Percentiles rank a stretch among this genome's conserved stretches.
Evolutionary conservation across 2,329 filamentous ascomycete species (phyloP).

Genomic region (Penicillium sp.): DNA sequence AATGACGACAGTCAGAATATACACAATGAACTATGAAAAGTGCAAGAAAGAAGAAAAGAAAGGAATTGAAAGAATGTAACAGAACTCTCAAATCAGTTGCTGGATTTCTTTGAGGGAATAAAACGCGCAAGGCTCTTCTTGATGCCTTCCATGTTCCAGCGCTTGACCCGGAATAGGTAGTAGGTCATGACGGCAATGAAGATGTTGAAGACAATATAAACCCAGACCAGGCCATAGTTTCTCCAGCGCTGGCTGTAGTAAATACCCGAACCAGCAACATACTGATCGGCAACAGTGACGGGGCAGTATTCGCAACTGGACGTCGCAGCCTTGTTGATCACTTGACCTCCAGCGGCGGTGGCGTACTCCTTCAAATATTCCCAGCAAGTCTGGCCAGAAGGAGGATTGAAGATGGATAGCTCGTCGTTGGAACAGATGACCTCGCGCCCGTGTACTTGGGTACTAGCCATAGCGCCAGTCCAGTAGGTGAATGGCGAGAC

Average conservation of each 20-base stretch:
- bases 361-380: slow-evolving; percentile 61
- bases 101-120: slow-evolving; percentile 12
- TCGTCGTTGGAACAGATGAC: slow-evolving; percentile 71
- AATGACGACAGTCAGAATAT: neutral
- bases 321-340: slow-evolving; percentile 53
- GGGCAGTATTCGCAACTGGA: slow-evolving; percentile 54
- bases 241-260: slow-evolving; percentile 63
- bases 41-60: neutral
- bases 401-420: slow-evolving; percentile 64
- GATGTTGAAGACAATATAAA: slow-evolving; percentile 60
- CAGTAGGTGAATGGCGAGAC: slow-evolving; percentile 58
- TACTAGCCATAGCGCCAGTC: slow-evolving; percentile 65
- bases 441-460: slow-evolving; percentile 66
- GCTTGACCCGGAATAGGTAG: slow-evolving; percentile 39
- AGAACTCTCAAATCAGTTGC: neutral
- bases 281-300: slow-evolving; percentile 39
- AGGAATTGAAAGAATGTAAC: neutral
- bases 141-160: slow-evolving; percentile 20
- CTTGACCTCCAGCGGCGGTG: slow-evolving; percentile 51
- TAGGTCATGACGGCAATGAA: slow-evolving; percentile 49
- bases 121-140: slow-evolving; percentile 14
- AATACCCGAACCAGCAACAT: slow-evolving; percentile 45
- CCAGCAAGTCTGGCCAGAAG: slow-evolving; percentile 56
- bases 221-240: slow-evolving; percentile 66
- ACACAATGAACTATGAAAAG: neutral